Base-by-base conservation (phyloP, 345 rosid species). In the Hibiscus trionum region DNA sequence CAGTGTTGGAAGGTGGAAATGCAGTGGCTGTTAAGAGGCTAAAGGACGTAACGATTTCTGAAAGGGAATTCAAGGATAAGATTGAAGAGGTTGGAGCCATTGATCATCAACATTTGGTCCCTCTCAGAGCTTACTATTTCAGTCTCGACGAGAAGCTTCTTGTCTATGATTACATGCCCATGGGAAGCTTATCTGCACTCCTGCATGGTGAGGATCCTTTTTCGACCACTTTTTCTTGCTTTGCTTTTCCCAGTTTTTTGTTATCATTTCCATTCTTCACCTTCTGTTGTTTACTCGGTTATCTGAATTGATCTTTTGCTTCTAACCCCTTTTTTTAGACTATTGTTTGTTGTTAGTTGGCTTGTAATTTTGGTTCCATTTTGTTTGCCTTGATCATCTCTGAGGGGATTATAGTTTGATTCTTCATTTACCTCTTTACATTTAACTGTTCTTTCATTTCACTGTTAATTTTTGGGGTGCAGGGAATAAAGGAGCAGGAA, bases 101-200 rank as follows among this genome's bases (percentile, higher is more conserved):
- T 94, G 91, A 91, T 84, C 96, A 96, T 74, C 87, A 89, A 76
- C 86, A 84, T 77, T 84, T 96, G 86, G 87, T 93, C 46, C 98
- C 94, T 2, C 84, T 96, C 44, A 84, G 93, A 75, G 98, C 99
- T 75, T 93, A 88, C 78, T 95, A 90, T 81, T 90, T 81, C 68
- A 95, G 96, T 69, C 84, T 85, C 49, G 99, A 96, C 66, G 99
- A 96, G 85, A 96, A 96, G 84, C 94, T 96, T 68, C 93, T 96
- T 75, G 98, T 93, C 42, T 83, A 84, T 79, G 97, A 96, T 86
- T 96, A 88, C 88, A 88, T 96, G 99, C 77, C 95, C 42, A 93
- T 86, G 96, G 99, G 99, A 78, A 96, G 99, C 86, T 84, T 96
- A 75, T 96, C 99, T 66, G 97, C 99, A 42, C 96, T 93, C 52